These are phyloP conservation scores for Puccinia novopanici DNA, from an alignment of 1,284 basidiomycete genomes.

Conservation along the genomic window DNA sequence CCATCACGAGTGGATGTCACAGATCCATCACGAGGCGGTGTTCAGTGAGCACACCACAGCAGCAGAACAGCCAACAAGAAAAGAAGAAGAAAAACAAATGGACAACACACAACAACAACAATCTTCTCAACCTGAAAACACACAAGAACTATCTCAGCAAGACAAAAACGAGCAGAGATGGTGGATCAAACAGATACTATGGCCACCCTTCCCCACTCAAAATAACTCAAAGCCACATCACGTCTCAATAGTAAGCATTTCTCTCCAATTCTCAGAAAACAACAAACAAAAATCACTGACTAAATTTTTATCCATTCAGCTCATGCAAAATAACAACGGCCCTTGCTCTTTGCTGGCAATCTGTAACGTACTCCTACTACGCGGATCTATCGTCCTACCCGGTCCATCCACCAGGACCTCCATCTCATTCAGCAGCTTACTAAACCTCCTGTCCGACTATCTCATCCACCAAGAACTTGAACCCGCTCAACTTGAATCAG, in stretches of 20 bases:
- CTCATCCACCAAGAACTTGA: conserved; percentile 67
- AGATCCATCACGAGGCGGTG: no score
- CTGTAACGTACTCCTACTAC: conserved; percentile 79
- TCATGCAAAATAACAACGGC: conserved; percentile 62
- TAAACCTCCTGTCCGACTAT: conserved; percentile 78
- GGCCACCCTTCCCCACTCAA: conserved; percentile 41
- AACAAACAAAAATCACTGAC: no score
- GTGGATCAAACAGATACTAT: conserved; percentile 37
- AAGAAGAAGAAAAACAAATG: neutral
- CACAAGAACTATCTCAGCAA: neutral
- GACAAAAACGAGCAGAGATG: conserved; percentile 29
- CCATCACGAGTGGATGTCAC: no score
- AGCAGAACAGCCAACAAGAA: neutral
- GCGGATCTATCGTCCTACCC: conserved; percentile 72
- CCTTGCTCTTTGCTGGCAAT: conserved; percentile 89
- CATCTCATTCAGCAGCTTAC: conserved; percentile 80
- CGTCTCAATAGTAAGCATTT: conserved; percentile 26
- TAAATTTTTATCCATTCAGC: conserved; percentile 13
- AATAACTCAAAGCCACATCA: conserved; percentile 8
- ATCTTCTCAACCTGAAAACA: neutral
- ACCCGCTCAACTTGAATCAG: conserved; percentile 69
- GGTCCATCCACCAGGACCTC: conserved; percentile 66
- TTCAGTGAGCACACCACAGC: no score
- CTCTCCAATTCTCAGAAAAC: no score
- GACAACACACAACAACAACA: neutral